Evolutionary conservation across 805 yeast genomes (phyloP), one percentile per base, ranked within the genome.

Genomic region (Ogataea nakhonphanomensis): DNA sequence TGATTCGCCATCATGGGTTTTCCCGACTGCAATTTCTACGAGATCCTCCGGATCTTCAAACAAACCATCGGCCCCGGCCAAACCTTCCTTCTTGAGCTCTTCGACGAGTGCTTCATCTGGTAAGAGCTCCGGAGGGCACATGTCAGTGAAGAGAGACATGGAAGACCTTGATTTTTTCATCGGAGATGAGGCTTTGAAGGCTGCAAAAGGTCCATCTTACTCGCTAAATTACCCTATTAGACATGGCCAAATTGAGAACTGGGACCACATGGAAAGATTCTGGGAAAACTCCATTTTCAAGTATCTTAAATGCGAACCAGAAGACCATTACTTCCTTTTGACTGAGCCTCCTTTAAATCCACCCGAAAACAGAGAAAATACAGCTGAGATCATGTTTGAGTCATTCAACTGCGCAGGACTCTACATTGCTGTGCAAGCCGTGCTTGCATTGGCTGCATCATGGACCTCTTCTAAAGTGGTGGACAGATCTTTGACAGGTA

Each of bases 241-340:
- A 64, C 99, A 93, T 60, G 99, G 99, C 20, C 99, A 93, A 70
- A 84, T 93, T 48, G 99, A 93, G 65, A 88, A 93, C 64, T 93
- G 99, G 99, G 99, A 93, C 68, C 97, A 93, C 61, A 93, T 93
- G 99, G 99, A 93, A 66, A 76, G 99, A 61, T 91, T 89, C 65
- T 93, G 99, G 99, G 98, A 93, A 60, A 85, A 86, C 57, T 87
- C 96, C 33, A 90, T 93, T 58, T 93, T 93, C 72, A 91, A 93
- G 68, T 93, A 93, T 62, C 75, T 93, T 54, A 80, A 96, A 64
- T 88, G 98, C 62, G 99, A 93, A 67, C 99, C 99, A 11, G 99
- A 93, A 64, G 99, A 93, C 66, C 99, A 93, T 60, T 89, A 87
- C 61, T 93, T 93, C 66, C 70, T 93, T 42, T 69, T 93, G 53